phyloP scores from a whole-genome alignment of 2,329 filamentous ascomycete species.

The Fusarium aywerte region DNA sequence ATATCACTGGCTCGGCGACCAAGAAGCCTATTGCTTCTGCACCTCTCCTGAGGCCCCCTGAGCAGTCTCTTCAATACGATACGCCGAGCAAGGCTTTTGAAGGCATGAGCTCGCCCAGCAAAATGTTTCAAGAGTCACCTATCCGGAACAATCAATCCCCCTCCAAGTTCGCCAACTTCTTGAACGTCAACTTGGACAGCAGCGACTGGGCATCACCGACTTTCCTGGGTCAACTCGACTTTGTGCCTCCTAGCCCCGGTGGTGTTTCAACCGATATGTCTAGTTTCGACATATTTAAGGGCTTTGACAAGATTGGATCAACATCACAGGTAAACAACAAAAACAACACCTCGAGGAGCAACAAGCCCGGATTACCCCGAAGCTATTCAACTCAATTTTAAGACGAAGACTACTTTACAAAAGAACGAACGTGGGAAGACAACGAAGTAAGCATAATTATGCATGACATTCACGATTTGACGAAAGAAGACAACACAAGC shows the following conservation, averaged over 20 bases:
- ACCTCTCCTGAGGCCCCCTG: constrained; percentile 62
- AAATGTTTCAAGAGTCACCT: constrained; percentile 56
- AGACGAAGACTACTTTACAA: constrained; percentile 3
- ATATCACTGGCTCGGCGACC: constrained; percentile 65
- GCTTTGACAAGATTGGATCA: constrained; percentile 78
- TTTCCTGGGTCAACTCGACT: constrained; percentile 54
- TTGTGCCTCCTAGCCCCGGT: constrained; percentile 58
- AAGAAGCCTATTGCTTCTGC: constrained; percentile 63
- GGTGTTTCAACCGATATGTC: constrained; percentile 64
- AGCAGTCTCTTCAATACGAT: constrained; percentile 56
- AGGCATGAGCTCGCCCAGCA: constrained; percentile 66
- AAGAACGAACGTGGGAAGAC: constrained; percentile 29
- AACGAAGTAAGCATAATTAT: constrained; percentile 41
- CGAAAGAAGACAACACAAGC: constrained; percentile 37
- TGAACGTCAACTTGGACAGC: constrained; percentile 51
- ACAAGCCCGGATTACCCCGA: constrained; percentile 47
- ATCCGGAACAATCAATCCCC: constrained; percentile 57
- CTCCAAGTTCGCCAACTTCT: constrained; percentile 58
- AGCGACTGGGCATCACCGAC: constrained; percentile 52
- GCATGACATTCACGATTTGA: constrained; percentile 46
- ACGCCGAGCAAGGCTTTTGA: constrained; percentile 70
- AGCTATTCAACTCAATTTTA: constrained; percentile 50
- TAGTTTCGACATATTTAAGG: constrained; percentile 77
- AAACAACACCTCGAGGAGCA: constrained; percentile 40
- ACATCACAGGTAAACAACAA: constrained; percentile 47